These are phyloP conservation scores for Zygoascus bituminiphila DNA, from an alignment of 805 yeast species.

Conservation along the genomic window DNA sequence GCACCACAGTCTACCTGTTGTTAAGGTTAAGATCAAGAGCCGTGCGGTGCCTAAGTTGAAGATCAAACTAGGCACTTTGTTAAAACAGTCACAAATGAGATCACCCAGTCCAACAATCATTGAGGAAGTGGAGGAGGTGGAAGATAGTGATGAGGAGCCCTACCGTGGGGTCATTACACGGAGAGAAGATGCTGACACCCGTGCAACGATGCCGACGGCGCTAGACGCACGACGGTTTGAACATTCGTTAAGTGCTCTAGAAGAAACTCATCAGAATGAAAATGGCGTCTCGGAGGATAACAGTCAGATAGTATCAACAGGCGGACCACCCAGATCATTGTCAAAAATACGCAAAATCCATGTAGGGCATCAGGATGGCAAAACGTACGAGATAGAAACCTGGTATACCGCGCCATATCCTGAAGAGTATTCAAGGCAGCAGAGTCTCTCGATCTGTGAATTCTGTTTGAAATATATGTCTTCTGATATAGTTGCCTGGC, in stretches of 20 bases:
- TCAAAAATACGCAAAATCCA: slow-evolving; percentile 54
- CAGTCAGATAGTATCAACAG: background rate
- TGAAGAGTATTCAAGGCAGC: slow-evolving; percentile 61
- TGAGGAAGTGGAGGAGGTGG: slow-evolving; percentile 11
- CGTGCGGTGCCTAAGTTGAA: background rate
- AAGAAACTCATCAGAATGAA: slow-evolving; percentile 1
- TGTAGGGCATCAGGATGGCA: slow-evolving; percentile 39
- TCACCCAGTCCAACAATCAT: slow-evolving; percentile 1
- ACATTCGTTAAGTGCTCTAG: slow-evolving; percentile 13
- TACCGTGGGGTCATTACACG: slow-evolving; percentile 56
- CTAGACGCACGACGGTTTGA: slow-evolving; percentile 45
- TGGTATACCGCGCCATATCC: slow-evolving; percentile 96
- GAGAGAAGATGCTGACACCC: slow-evolving; percentile 48
- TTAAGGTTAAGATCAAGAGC: background rate
- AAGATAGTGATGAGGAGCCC: slow-evolving; percentile 41
- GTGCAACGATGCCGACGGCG: slow-evolving; percentile 50
- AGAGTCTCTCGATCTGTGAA: slow-evolving; percentile 69
- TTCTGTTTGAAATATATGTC: slow-evolving; percentile 73
- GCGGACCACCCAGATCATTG: slow-evolving; percentile 5
- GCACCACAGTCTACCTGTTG: no score
- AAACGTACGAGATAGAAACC: slow-evolving; percentile 59
- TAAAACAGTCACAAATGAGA: background rate
- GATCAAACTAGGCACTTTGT: background rate
- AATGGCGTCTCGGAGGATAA: slow-evolving; percentile 18
- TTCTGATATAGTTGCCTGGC: slow-evolving; percentile 52